Conservation (phyloP, 2,329 filamentous ascomycete species). For the Tolypocladium pustulatum region DNA sequence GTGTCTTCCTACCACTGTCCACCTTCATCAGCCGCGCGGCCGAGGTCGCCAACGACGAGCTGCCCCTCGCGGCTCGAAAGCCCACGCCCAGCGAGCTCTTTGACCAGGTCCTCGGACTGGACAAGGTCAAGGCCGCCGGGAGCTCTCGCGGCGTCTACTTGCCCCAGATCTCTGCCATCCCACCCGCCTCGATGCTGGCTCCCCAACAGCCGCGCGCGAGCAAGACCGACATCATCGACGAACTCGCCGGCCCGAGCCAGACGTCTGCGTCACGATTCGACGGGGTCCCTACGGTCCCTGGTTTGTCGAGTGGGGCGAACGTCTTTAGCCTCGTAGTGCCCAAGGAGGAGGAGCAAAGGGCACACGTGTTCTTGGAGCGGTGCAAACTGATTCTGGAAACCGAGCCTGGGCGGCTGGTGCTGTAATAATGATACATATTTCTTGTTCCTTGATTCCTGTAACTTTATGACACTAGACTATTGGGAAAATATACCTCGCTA, state of each 20-base stretch:
- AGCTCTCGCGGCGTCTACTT: constrained; percentile 53
- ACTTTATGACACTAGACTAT: constrained; percentile 13
- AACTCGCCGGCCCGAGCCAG: constrained; percentile 44
- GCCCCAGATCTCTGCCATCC: constrained; percentile 57
- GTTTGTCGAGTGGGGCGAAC: constrained; percentile 51
- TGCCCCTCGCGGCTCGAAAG: constrained; percentile 54
- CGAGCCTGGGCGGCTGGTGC: constrained; percentile 65
- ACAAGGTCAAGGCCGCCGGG: constrained; percentile 33
- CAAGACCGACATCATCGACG: constrained; percentile 67
- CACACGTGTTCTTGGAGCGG: constrained; percentile 71
- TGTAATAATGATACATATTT: constrained; percentile 27
- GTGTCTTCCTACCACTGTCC: constrained; percentile 71
- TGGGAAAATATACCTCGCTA: neutral
- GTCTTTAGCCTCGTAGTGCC: constrained; percentile 75
- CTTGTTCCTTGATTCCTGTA: constrained; percentile 14
- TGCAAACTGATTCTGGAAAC: constrained; percentile 76
- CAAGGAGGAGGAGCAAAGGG: constrained; percentile 71
- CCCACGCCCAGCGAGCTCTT: constrained; percentile 77
- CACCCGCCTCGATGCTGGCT: constrained; percentile 29
- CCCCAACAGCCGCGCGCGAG: constrained; percentile 19
- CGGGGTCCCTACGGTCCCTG: constrained; percentile 25
- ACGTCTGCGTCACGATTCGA: constrained; percentile 12
- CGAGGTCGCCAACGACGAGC: constrained; percentile 76
- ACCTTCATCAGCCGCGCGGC: constrained; percentile 80
- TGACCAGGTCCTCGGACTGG: constrained; percentile 71